Base-by-base conservation (phyloP, 108 stramenopile genomes). In the Schizochytrium sp. region DNA sequence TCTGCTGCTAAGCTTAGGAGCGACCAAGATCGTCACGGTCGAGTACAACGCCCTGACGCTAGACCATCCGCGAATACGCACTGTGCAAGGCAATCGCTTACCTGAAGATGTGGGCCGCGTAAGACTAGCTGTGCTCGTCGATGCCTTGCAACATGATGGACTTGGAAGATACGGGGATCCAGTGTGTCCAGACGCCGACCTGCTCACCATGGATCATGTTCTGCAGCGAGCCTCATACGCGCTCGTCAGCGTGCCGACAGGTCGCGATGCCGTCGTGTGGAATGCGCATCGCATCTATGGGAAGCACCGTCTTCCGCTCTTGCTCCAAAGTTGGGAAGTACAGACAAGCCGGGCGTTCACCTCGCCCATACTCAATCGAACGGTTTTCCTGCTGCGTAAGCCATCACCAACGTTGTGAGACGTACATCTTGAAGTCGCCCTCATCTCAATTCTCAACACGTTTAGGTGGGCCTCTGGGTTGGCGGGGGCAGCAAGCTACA, bases 101-200 rank as follows among this genome's bases (percentile, higher is more conserved):
- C 58, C 21, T 16, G 43, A 59, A 12, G 60, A 60, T 0, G 19
- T 55, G 21, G 41, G 12, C 10, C 44, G 34, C 23, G 89, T 88
- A n/a, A 55, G 89, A 23, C 10, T 91, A 10, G 48, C 58, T 5
- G 28, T 90, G 19, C n/a, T 29, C 58, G 41, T 60, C 10, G 72
- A 71, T 29, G 72, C 90, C 23, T 89, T 92, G 23, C 91, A 92
- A 41, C 92, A 92, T 71, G 92, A 92, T 72, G 92, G 92, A 4
- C 72, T 92, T 18, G 92, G 92, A 5, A 63, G 92, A 25, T 92
- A 92, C 51, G 89, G 91, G 4, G 92, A 92, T 88, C 90, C 92
- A 57, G 58, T 92, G 44, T 58, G 57, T 48, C 91, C 92, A 5
- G 55, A 91, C 55, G 92, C 89, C 48, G 92, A 92, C 58, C 34